A percentile compares a stretch with the other conserved stretches of the same genome.
Evolutionary conservation across 179 eudicot genomes (phyloP).

Genomic region (Corrigiola litoralis): DNA sequence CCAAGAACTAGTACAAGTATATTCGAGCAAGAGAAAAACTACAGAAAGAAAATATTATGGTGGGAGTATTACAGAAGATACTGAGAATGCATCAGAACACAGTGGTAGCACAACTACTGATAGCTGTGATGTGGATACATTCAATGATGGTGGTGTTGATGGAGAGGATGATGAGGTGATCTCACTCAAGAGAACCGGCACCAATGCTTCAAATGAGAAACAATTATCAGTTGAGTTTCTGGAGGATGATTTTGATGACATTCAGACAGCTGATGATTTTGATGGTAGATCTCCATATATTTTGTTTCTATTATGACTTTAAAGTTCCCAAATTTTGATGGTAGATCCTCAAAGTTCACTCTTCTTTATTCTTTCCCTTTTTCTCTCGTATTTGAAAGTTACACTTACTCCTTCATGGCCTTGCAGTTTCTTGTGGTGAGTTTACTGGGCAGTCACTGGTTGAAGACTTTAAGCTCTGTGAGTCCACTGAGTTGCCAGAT

Average conservation of each 20-base stretch:
- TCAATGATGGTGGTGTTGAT: conserved; percentile 27
- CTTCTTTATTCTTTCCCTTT: not conserved
- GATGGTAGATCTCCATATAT: conserved; percentile 52
- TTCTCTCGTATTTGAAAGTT: not conserved
- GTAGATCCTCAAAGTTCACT: not conserved
- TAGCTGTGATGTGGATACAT: conserved; percentile 23
- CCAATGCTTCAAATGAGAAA: conserved; percentile 33
- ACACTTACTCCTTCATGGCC: not conserved
- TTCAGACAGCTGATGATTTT: conserved; percentile 61
- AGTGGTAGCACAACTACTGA: conserved; percentile 32
- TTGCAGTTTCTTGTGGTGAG: conserved; percentile 84
- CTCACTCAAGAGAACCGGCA: conserved; percentile 16
- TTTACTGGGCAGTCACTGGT: conserved; percentile 46
- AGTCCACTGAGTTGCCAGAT: conserved; percentile 22
- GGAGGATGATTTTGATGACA: conserved; percentile 80
- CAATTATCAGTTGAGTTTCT: conserved; percentile 72
- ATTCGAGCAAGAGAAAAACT: conserved; percentile 37
- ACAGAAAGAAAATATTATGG: conserved; percentile 13
- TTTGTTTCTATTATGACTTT: not conserved
- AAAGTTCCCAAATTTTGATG: not conserved
- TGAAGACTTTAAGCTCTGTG: conserved; percentile 18
- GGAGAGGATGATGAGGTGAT: conserved; percentile 36
- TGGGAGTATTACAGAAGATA: conserved; percentile 18
- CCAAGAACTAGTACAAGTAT: conserved; percentile 51
- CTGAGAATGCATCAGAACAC: conserved; percentile 30